Evolutionary conservation across 306 rosid species (phyloP).

Genomic region (Castanopsis chinensis): DNA sequence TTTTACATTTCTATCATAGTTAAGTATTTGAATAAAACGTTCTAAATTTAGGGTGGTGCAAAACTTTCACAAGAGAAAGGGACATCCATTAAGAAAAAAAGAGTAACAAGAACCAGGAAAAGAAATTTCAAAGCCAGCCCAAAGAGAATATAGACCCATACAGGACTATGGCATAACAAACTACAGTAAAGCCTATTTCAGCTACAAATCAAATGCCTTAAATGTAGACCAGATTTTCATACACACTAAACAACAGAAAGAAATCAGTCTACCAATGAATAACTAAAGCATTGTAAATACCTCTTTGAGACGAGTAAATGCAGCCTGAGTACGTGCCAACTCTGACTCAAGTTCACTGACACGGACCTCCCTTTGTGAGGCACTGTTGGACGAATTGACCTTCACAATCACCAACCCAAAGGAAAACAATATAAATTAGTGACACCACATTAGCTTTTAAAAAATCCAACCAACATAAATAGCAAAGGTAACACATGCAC

Average conservation of each 20-base stretch:
- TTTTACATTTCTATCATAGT: no score
- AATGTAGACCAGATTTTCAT: neutral
- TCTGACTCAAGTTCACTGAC: slow-evolving; percentile 71
- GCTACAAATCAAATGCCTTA: no score
- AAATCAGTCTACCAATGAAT: no score
- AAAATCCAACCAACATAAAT: slow-evolving; percentile 1
- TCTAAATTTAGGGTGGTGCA: neutral
- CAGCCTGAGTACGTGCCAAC: slow-evolving; percentile 58
- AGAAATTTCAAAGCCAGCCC: neutral
- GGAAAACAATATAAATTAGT: slow-evolving; percentile 1
- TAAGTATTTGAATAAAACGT: no score
- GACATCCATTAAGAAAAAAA: neutral
- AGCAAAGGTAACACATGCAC: slow-evolving; percentile 7
- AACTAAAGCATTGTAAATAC: slow-evolving; percentile 21
- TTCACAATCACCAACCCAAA: slow-evolving; percentile 28
- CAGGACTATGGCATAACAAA: neutral
- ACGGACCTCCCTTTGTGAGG: slow-evolving; percentile 75
- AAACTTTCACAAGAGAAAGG: neutral
- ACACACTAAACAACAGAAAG: neutral
- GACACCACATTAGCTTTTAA: neutral
- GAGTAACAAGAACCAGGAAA: neutral
- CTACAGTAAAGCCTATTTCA: neutral
- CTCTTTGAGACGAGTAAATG: slow-evolving; percentile 69
- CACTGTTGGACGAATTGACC: slow-evolving; percentile 60
- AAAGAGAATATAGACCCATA: neutral